phyloP scores from a whole-genome alignment of 345 rosid genomes.

The Acer yangbiense region DNA sequence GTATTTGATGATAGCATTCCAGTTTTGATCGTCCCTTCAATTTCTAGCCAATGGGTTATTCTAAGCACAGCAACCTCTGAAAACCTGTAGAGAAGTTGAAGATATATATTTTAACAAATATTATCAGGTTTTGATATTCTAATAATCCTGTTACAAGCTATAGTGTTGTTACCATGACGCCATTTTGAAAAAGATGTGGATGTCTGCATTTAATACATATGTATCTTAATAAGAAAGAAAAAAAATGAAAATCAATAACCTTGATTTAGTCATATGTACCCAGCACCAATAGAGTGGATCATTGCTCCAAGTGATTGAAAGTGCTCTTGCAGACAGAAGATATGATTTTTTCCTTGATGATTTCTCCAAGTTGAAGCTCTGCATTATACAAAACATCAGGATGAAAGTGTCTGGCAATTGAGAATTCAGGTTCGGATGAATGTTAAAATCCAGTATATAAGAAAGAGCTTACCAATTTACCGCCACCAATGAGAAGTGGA shows the following conservation, averaged over 20 bases:
- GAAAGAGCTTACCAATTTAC: conserved; percentile 38
- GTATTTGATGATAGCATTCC: conserved; percentile 36
- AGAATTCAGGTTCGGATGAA: neutral
- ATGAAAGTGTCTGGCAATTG: neutral
- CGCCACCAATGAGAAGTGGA: conserved; percentile 50
- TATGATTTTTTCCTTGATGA: conserved; percentile 53
- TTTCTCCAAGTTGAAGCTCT: conserved; percentile 67
- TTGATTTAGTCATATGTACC: conserved; percentile 52
- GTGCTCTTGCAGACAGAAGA: conserved; percentile 67
- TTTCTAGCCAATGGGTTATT: conserved; percentile 39
- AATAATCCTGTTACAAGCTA: neutral
- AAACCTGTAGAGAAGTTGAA: conserved; percentile 27
- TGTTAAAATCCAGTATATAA: neutral
- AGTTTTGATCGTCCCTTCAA: conserved; percentile 37
- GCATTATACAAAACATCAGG: neutral
- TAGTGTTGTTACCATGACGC: neutral
- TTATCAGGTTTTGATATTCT: neutral
- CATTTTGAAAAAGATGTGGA: neutral
- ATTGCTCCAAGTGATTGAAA: conserved; percentile 52
- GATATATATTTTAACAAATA: too few relatives aligned
- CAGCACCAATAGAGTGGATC: conserved; percentile 60
- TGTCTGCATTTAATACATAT: too few relatives aligned
- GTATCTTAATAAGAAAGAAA: too few relatives aligned
- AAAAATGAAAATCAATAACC: conserved; percentile 28
- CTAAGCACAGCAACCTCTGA: conserved; percentile 44